These are phyloP conservation scores for Arabis hirsuta DNA, from an alignment of 345 rosid species.

Conservation along the genomic window DNA sequence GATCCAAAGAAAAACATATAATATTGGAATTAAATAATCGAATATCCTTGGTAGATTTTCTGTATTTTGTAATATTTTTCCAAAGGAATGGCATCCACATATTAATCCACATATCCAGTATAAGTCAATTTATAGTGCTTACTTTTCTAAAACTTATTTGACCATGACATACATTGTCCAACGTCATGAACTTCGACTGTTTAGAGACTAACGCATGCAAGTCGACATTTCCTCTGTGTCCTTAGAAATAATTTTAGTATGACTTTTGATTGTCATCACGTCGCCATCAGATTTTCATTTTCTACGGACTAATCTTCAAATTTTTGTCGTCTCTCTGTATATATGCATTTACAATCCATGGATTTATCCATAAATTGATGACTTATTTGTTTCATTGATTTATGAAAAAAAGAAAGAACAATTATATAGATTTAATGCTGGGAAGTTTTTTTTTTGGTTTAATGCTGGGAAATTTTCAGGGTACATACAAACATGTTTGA, in stretches of 20 bases:
- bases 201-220: background rate
- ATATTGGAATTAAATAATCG: background rate
- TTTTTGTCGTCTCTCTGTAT: background rate
- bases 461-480: too few relatives aligned
- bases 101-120: too few relatives aligned
- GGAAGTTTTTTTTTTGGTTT: too few relatives aligned
- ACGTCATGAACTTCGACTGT: background rate
- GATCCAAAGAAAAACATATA: background rate
- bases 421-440: too few relatives aligned
- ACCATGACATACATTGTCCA: conserved; percentile 1
- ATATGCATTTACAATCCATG: background rate
- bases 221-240: background rate
- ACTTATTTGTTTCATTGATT: too few relatives aligned
- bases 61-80: background rate
- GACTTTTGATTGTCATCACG: background rate
- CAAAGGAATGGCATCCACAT: too few relatives aligned
- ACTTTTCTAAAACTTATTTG: background rate
- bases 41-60: background rate
- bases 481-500: too few relatives aligned
- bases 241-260: background rate
- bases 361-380: background rate
- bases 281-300: background rate
- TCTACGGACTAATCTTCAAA: conserved; percentile 9
- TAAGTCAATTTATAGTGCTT: background rate
- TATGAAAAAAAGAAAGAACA: too few relatives aligned